These are phyloP conservation scores for Digitaria exilis DNA, from an alignment of 202 grass and related monocot species.

Conservation along the genomic window DNA sequence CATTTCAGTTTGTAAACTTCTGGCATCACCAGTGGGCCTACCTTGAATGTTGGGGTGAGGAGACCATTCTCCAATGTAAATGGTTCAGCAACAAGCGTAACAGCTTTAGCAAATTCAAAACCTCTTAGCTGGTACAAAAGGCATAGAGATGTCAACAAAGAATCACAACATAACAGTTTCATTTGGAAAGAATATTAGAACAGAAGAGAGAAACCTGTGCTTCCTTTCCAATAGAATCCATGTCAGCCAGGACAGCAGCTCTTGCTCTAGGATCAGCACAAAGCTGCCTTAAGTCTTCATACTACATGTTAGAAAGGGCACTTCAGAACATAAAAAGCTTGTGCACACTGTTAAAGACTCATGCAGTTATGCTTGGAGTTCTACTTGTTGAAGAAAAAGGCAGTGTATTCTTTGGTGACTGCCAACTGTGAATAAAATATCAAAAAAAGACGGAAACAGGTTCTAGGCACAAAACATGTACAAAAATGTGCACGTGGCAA, in stretches of 20 bases:
- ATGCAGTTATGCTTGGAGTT: neutral
- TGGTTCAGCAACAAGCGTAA: constrained; percentile 76
- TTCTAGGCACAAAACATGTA: neutral
- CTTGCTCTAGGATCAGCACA: constrained; percentile 68
- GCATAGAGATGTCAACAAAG: constrained; percentile 19
- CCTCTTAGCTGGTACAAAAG: constrained; percentile 82
- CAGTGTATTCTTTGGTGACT: neutral
- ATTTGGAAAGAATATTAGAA: neutral
- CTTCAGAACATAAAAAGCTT: too few species aligned
- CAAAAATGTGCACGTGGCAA: neutral
- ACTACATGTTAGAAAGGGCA: constrained; percentile 49
- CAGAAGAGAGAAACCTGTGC: constrained; percentile 59
- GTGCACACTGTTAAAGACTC: neutral
- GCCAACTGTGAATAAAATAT: neutral
- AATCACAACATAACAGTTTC: neutral
- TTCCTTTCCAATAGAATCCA: constrained; percentile 84
- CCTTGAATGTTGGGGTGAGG: constrained; percentile 96
- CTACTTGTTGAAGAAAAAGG: neutral
- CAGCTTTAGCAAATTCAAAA: constrained; percentile 89
- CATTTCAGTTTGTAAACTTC: neutral
- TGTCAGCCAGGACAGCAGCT: constrained; percentile 78
- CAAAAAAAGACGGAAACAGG: neutral
- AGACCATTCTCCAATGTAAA: constrained; percentile 94
- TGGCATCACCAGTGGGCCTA: constrained; percentile 19
- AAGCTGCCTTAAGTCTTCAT: constrained; percentile 61